These are phyloP conservation scores for Paspalum vaginatum DNA, from an alignment of 176 grass and related monocot genomes.

Conservation along the genomic window DNA sequence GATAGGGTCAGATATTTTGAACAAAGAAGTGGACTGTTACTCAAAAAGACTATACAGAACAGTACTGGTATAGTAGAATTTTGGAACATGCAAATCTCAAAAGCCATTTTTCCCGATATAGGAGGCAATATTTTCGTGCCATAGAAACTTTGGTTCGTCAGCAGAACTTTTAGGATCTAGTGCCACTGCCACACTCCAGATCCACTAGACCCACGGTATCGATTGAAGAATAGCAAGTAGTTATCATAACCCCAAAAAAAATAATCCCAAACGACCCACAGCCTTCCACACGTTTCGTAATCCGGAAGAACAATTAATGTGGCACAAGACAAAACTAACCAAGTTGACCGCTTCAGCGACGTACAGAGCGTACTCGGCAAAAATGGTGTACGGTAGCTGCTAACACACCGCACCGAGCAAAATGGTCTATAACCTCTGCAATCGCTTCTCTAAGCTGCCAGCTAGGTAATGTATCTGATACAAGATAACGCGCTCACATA, in stretches of 20 bases:
- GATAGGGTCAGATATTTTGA: too few relatives aligned
- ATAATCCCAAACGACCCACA: neutral
- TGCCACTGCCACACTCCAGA: too few relatives aligned
- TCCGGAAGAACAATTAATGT: neutral
- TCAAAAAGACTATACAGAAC: too few relatives aligned
- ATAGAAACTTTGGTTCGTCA: too few relatives aligned
- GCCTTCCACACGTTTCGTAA: neutral
- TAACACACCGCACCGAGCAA: slow-evolving; percentile 20
- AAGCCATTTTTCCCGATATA: too few relatives aligned
- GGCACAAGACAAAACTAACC: slow-evolving; percentile 23
- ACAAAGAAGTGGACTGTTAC: too few relatives aligned
- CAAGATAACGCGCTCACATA: slow-evolving; percentile 8
- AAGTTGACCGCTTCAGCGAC: slow-evolving; percentile 30
- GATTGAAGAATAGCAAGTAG: neutral
- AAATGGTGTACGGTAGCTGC: neutral
- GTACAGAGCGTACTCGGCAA: neutral
- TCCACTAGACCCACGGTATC: too few relatives aligned
- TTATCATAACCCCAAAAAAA: neutral
- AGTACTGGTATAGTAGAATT: too few relatives aligned
- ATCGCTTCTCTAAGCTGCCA: slow-evolving; percentile 36
- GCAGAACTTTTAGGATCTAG: too few relatives aligned
- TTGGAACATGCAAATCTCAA: too few relatives aligned
- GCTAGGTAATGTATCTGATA: slow-evolving; percentile 28
- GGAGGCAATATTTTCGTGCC: too few relatives aligned
- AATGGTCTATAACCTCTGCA: slow-evolving; percentile 35